phyloP scores from a whole-genome alignment of 73 alveolate genomes.

The Paraurostyla sp. region DNA sequence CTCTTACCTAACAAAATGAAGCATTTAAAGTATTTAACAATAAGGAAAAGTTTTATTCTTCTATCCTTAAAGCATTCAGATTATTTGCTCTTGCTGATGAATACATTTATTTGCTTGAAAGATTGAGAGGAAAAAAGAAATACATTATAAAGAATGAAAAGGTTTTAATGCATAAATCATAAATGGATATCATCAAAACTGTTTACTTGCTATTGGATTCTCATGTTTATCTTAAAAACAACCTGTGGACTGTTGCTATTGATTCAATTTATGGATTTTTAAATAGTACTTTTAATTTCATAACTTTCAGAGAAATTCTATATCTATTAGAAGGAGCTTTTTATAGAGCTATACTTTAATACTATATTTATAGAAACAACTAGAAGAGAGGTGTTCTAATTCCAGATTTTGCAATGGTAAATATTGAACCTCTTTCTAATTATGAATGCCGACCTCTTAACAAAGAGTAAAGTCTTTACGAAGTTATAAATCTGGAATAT shows the following conservation, averaged over 20 bases:
- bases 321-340: slow-evolving; percentile 27
- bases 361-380: not conserved
- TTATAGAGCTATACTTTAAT: slow-evolving; percentile 4
- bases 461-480: not conserved
- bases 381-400: slow-evolving; percentile 27
- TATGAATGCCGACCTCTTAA: not conserved
- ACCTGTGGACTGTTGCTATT: not conserved
- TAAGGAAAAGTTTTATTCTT: not conserved
- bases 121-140: slow-evolving; percentile 12
- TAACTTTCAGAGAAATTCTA: not conserved
- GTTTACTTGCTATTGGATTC: slow-evolving; percentile 10
- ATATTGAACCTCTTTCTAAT: slow-evolving; percentile 21
- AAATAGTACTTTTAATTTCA: not conserved
- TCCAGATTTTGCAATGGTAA: slow-evolving; percentile 41
- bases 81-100: slow-evolving; percentile 29
- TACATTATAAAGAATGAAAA: not conserved
- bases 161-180: not conserved
- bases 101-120: not conserved
- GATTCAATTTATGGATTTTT: not conserved
- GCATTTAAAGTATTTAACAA: not conserved
- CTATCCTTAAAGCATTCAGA: not conserved
- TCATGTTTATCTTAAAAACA: slow-evolving; percentile 26
- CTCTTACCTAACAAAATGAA: not conserved
- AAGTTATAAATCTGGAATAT: not conserved
- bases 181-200: not conserved